Evolutionary conservation across 129 eudicot genomes (phyloP), one percentile per base, ranked within the genome.

Genomic region (Solidago caesia): DNA sequence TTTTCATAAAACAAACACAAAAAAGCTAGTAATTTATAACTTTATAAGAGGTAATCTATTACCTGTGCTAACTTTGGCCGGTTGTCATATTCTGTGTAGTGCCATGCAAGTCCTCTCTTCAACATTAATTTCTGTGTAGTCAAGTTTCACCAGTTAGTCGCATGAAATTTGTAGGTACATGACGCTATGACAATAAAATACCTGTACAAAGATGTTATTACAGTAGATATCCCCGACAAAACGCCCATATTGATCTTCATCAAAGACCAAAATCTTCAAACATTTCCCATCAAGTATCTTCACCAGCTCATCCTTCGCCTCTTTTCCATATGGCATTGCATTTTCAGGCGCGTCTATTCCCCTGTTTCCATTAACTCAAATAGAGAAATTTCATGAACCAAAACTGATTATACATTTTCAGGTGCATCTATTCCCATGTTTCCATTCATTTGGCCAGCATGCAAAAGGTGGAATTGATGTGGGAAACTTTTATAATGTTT

Each of bases 51-150:
- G 13, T 14, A 39, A 61, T 27, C 63, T 61, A 51, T 67, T 43
- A 91, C 99, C 83, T 88, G 82, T 0, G 75, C 96, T 14, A 94
- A 69, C 62, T 91, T 80, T 0, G 89, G 79, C 0, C 99, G 89
- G 61, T 62, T 72, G 77, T 94, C 99, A 64, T 91, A 94, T 25
- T 93, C 96, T 26, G 84, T 82, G 64, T 88, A 94, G 48, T 94
- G 98, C 98, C 98, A 94, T 27, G 87, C 99, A 2, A 90, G 78
- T 12, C 99, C 97, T 73, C 91, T 94, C 93, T 94, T 94, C n/a
- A 94, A 80, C 97, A 94, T 83, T 39, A 11, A 3, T 79, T 94
- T 91, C 99, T 94, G 74, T 44, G 43, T 29, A 64, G 12, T 63
- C 16, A 0, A 45, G 72, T 80, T 62, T n/a, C 49, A 61, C 47